phyloP scores from a whole-genome alignment of 2,329 filamentous ascomycete genomes.

The Exophiala sp. region DNA sequence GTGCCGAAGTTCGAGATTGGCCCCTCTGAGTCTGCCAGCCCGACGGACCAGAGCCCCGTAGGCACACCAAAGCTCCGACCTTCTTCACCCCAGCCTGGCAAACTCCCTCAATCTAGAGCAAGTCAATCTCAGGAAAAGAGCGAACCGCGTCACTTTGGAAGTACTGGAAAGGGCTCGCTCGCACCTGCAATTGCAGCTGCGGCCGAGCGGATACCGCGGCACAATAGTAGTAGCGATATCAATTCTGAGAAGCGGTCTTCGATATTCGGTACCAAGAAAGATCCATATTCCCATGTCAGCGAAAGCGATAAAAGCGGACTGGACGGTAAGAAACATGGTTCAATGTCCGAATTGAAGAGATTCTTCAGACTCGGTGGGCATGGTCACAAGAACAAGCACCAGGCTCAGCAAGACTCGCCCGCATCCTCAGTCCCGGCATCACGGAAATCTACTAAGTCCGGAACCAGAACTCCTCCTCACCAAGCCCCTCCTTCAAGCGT shows the following conservation, averaged over 20 bases:
- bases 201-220: constrained; percentile 41
- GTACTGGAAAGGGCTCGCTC: constrained; percentile 26
- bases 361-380: constrained; percentile 75
- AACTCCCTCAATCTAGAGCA: constrained; percentile 28
- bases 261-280: constrained; percentile 53
- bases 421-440: constrained; percentile 49
- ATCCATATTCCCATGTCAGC: constrained; percentile 48
- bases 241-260: constrained; percentile 49
- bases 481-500: constrained; percentile 54
- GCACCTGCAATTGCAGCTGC: constrained; percentile 28
- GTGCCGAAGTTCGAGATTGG: constrained; percentile 56
- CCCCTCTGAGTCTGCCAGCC: constrained; percentile 53
- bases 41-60: constrained; percentile 62
- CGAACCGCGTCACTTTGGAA: constrained; percentile 27
- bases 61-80: constrained; percentile 38
- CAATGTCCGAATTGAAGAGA: constrained; percentile 93
- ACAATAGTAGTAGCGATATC: constrained; percentile 42
- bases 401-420: constrained; percentile 52
- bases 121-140: constrained; percentile 8
- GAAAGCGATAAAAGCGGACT: constrained; percentile 39
- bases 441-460: constrained; percentile 52
- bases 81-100: constrained; percentile 49
- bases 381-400: constrained; percentile 61
- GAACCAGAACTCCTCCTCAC: constrained; percentile 51
- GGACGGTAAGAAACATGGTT: constrained; percentile 61